phyloP scores from a whole-genome alignment of 1,284 basidiomycete species.

The Microbotryum silenes-acaulis region DNA sequence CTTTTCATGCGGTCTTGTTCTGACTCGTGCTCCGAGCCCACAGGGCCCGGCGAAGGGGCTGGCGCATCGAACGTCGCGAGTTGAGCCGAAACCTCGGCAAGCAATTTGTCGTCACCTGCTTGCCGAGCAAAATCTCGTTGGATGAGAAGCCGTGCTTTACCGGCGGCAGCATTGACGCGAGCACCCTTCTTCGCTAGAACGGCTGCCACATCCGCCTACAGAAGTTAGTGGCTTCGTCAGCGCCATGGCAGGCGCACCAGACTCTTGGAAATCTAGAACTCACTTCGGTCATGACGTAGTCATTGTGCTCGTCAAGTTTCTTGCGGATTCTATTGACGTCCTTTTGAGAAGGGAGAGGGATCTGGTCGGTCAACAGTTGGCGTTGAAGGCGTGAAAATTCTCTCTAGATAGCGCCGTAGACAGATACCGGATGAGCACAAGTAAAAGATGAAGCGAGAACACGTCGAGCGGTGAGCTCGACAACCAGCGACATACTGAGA shows the following conservation, averaged over 20 bases:
- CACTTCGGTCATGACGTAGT: slow-evolving; percentile 68
- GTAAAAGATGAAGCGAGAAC: not conserved
- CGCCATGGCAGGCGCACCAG: not conserved
- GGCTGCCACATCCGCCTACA: slow-evolving; percentile 26
- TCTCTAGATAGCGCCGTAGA: slow-evolving; percentile 46
- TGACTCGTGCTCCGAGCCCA: slow-evolving; percentile 6
- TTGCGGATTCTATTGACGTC: slow-evolving; percentile 57
- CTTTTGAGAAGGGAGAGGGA: slow-evolving; percentile 59
- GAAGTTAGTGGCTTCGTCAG: not conserved
- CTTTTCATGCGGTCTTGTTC: slow-evolving; percentile 56
- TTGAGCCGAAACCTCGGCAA: slow-evolving; percentile 4
- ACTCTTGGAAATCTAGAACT: slow-evolving; percentile 12
- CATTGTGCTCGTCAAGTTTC: slow-evolving; percentile 53
- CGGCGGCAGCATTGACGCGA: slow-evolving; percentile 8
- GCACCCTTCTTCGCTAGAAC: slow-evolving; percentile 17
- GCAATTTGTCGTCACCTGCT: slow-evolving; percentile 4
- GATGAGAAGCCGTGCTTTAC: slow-evolving; percentile 15
- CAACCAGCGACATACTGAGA: slow-evolving; percentile 46
- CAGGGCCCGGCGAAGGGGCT: slow-evolving; percentile 7
- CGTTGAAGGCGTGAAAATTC: slow-evolving; percentile 61
- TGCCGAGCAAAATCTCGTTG: slow-evolving; percentile 18
- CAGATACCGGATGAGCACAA: slow-evolving; percentile 3
- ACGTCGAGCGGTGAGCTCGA: slow-evolving; percentile 11
- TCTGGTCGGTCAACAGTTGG: slow-evolving; percentile 50
- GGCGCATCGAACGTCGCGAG: slow-evolving; percentile 12